Evolutionary conservation across 768 basidiomycete species (phyloP).

Genomic region (Mycena indigotica): DNA sequence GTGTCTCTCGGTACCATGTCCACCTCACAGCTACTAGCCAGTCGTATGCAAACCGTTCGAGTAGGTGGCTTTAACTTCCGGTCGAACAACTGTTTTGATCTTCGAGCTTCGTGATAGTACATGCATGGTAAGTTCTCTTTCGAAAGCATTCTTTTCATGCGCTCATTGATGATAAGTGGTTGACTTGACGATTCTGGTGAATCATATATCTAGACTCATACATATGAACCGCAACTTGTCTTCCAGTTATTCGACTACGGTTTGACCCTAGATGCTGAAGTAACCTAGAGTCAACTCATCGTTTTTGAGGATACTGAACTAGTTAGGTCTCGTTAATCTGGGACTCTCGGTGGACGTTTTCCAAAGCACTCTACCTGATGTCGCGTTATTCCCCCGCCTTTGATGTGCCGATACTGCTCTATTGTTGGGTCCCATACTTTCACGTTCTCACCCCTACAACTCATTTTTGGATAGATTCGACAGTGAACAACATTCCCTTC

Average conservation of each 20-base stretch:
- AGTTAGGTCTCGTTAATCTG: constrained; percentile 20
- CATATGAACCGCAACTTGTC: neutral
- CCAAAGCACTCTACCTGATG: constrained; percentile 16
- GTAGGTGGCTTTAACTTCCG: constrained; percentile 8
- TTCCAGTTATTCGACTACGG: constrained; percentile 17
- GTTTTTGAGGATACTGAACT: too few relatives aligned
- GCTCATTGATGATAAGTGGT: constrained; percentile 2
- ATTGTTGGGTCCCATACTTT: constrained; percentile 11
- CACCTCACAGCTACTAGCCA: constrained; percentile 4
- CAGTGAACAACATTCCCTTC: constrained; percentile 4
- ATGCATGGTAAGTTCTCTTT: constrained; percentile 17
- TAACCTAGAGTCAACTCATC: neutral
- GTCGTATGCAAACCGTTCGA: constrained; percentile 9
- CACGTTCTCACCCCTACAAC: too few relatives aligned
- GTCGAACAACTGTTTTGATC: neutral
- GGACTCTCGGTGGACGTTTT: constrained; percentile 10
- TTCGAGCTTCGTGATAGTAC: constrained; percentile 3
- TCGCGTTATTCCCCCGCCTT: constrained; percentile 20
- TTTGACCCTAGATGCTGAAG: constrained; percentile 15
- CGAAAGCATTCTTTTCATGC: neutral
- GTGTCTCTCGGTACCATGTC: neutral
- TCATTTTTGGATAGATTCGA: constrained; percentile 10
- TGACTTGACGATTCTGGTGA: constrained; percentile 14
- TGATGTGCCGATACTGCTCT: constrained; percentile 17
- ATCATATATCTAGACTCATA: neutral